Conservation (phyloP, 2,329 filamentous ascomycete species). For the Fusarium zealandicum region DNA sequence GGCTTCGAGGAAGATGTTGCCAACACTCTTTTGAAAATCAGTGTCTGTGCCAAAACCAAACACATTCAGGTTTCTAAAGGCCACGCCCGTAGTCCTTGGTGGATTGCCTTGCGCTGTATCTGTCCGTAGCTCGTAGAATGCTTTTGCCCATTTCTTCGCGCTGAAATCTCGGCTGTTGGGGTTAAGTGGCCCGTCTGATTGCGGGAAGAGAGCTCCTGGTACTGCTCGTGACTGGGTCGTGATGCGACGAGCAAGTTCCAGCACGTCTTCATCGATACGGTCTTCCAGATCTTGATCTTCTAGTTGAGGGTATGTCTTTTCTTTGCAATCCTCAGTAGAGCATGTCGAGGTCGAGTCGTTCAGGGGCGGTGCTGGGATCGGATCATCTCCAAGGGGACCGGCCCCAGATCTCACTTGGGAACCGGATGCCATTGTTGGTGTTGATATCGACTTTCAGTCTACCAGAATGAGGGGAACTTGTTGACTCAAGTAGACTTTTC, state of each 20-base stretch:
- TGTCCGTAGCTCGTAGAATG: slow-evolving; percentile 42
- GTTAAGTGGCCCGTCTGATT: slow-evolving; percentile 44
- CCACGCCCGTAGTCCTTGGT: slow-evolving; percentile 41
- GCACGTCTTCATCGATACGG: slow-evolving; percentile 28
- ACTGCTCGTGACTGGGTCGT: slow-evolving; percentile 39
- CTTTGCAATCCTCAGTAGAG: slow-evolving; percentile 22
- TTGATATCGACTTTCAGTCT: background rate
- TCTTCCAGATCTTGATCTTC: slow-evolving; percentile 10
- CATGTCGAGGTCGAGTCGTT: slow-evolving; percentile 25
- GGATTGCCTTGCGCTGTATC: slow-evolving; percentile 38
- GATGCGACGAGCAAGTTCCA: slow-evolving; percentile 42
- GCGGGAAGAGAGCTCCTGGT: slow-evolving; percentile 41
- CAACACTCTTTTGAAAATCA: slow-evolving; percentile 42
- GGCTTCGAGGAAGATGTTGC: slow-evolving; percentile 37
- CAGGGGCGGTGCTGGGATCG: slow-evolving; percentile 1
- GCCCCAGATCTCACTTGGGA: slow-evolving; percentile 12
- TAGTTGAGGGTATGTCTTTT: slow-evolving; percentile 19
- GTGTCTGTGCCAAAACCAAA: slow-evolving; percentile 42
- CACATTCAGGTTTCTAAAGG: slow-evolving; percentile 39
- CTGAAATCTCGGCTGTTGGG: slow-evolving; percentile 51
- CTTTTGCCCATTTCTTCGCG: slow-evolving; percentile 53
- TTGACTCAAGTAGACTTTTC: too few species aligned
- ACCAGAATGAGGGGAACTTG: background rate
- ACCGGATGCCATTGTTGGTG: slow-evolving; percentile 15
- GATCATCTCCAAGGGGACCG: background rate